These are phyloP conservation scores for Pythium myriotylum DNA, from an alignment of 352 stramenopile species.

Conservation along the genomic window DNA sequence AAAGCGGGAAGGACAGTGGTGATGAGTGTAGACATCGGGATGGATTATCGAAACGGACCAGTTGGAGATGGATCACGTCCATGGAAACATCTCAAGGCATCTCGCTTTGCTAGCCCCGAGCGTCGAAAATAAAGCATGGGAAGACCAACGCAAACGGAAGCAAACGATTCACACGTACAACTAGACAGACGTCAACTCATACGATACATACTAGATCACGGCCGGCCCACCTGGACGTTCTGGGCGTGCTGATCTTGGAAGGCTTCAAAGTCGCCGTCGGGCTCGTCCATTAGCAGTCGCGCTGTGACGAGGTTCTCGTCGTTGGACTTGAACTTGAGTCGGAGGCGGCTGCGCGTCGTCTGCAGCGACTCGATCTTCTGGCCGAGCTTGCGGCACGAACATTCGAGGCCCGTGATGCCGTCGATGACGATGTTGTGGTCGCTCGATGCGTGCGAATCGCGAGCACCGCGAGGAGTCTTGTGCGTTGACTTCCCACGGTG, in stretches of 20 bases:
- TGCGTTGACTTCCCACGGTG: background rate
- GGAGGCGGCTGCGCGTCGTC: conserved; percentile 23
- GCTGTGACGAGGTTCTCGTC: conserved; percentile 14
- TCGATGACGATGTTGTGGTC: conserved; percentile 7
- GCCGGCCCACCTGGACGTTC: conserved; percentile 6
- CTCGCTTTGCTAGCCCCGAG: too few species aligned
- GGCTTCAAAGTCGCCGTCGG: conserved; percentile 19
- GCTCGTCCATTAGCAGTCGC: conserved; percentile 12
- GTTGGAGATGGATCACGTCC: too few species aligned
- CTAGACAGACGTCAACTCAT: background rate
- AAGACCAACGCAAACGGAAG: too few species aligned
- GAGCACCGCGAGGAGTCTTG: background rate
- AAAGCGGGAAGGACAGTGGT: too few species aligned
- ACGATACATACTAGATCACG: background rate
- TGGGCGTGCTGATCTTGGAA: conserved; percentile 19
- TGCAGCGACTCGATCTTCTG: conserved; percentile 28
- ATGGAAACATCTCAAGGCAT: too few species aligned
- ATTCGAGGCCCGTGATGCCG: conserved; percentile 1
- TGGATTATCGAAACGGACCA: too few species aligned
- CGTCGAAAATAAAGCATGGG: too few species aligned
- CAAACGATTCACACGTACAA: too few species aligned
- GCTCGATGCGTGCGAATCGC: conserved; percentile 12
- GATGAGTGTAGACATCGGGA: too few species aligned
- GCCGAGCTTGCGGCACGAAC: conserved; percentile 31
- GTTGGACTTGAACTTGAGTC: conserved; percentile 23